Evolutionary conservation across 2,329 filamentous ascomycete species (phyloP).

Genomic region (Aureobasidium sp.): DNA sequence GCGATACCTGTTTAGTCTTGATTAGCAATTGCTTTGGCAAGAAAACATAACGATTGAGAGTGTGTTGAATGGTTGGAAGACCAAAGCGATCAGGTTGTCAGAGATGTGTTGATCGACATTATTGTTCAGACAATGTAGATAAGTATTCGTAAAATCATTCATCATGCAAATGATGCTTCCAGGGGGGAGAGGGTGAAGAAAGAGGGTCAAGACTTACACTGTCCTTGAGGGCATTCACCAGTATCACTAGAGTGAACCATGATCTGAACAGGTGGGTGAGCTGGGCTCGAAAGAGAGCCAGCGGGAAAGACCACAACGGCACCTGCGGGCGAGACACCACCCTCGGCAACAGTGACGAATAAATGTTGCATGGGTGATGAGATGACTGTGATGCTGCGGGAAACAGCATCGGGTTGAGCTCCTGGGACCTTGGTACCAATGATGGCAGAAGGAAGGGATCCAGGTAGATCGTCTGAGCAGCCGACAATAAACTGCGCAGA

Average conservation of each 20-base stretch:
- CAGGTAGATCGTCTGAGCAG: slow-evolving; percentile 20
- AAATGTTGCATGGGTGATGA: slow-evolving; percentile 55
- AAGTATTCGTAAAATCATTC: slow-evolving; percentile 81
- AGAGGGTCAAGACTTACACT: slow-evolving; percentile 62
- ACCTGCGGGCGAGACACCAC: slow-evolving; percentile 64
- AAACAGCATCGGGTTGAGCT: slow-evolving; percentile 5
- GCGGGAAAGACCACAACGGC: slow-evolving; percentile 59
- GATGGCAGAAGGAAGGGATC: neutral
- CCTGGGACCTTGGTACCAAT: neutral
- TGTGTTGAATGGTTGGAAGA: slow-evolving; percentile 16
- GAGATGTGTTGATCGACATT: slow-evolving; percentile 65
- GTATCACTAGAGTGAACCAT: slow-evolving; percentile 80
- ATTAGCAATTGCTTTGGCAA: slow-evolving; percentile 28
- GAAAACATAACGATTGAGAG: slow-evolving; percentile 17
- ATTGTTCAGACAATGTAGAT: slow-evolving; percentile 99
- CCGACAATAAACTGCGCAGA: slow-evolving; percentile 24
- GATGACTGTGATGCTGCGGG: slow-evolving; percentile 52
- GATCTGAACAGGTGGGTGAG: slow-evolving; percentile 45
- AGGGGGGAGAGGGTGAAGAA: slow-evolving; percentile 15
- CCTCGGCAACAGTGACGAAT: slow-evolving; percentile 65
- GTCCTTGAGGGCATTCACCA: slow-evolving; percentile 77
- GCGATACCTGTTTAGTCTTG: slow-evolving; percentile 43
- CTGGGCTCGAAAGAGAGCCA: slow-evolving; percentile 34
- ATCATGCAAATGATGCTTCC: slow-evolving; percentile 56
- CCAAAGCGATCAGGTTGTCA: slow-evolving; percentile 70